Percentiles rank a stretch among this genome's conserved stretches.
Evolutionary conservation across 2,329 filamentous ascomycete species (phyloP).

Genomic region (Pseudopyricularia javanii): DNA sequence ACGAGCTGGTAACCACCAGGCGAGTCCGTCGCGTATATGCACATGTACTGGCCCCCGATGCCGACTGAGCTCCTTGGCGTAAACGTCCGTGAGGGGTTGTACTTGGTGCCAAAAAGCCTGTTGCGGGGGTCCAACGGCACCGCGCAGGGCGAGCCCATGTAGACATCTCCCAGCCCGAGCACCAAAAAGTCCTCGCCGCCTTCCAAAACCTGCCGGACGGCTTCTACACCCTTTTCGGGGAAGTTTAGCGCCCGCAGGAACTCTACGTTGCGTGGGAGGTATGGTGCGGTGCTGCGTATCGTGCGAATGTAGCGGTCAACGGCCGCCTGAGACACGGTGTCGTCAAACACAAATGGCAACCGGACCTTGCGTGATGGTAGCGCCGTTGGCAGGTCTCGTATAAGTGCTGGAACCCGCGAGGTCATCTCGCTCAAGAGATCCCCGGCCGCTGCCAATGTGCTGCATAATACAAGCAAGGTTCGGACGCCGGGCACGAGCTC

Average conservation of each 20-base stretch:
- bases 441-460: constrained; percentile 7
- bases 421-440: background rate
- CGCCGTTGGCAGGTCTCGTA: constrained; percentile 10
- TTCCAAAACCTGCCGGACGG: constrained; percentile 8
- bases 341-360: constrained; percentile 25
- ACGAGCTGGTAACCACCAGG: constrained; percentile 22
- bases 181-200: constrained; percentile 23
- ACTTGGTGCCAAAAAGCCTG: constrained; percentile 15
- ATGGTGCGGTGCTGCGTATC: constrained; percentile 47
- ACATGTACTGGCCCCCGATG: constrained; percentile 20
- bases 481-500: constrained; percentile 21
- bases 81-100: constrained; percentile 19
- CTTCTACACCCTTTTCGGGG: constrained; percentile 12
- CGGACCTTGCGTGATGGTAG: constrained; percentile 12
- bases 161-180: constrained; percentile 25
- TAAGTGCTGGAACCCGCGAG: constrained; percentile 1
- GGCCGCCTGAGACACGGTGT: constrained; percentile 30
- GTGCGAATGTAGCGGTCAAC: constrained; percentile 49
- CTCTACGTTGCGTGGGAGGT: constrained; percentile 48
- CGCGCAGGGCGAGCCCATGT: constrained; percentile 22
- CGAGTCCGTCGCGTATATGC: constrained; percentile 22
- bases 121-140: constrained; percentile 14
- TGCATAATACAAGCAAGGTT: constrained; percentile 19
- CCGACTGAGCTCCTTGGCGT: constrained; percentile 24
- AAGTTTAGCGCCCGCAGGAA: constrained; percentile 29